Evolutionary conservation across 2,329 filamentous ascomycete genomes (phyloP), one percentile per base, ranked within the genome.

Genomic region (Tolypocladium ophioglossoides): DNA sequence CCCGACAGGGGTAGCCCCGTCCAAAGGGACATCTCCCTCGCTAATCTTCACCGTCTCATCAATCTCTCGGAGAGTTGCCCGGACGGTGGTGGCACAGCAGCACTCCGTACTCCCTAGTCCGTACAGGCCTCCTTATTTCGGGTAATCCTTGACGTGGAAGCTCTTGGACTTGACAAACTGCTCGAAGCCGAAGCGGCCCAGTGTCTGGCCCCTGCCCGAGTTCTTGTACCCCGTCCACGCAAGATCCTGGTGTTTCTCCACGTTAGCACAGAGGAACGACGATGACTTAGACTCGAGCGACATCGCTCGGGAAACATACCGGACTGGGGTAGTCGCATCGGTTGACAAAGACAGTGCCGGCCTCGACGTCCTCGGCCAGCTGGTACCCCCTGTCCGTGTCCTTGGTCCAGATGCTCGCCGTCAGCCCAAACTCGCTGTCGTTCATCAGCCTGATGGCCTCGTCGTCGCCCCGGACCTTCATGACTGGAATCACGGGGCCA

Each of bases 201-300:
- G 74, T 11, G 91, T 96, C 62, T 91, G 86, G 24, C 92, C 92
- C 70, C 89, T 91, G 59, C 92, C 92, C 57, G 91, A 96, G 69
- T 96, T 91, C 77, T 97, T 97, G 91, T 91, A 96, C 12, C 92
- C 92, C 2, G 91, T 94, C 90, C 90, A 95, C n/a, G 91, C 90
- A 61, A 95, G 81, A 70, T 95, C 90, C 88, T 92, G 39, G 22
- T 54, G 18, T 32, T 20, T 34, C 37, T 41, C 27, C 48, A 10
- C 38, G 55, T 55, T 38, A 56, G 39, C 52, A 49, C 40, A 55
- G 49, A 35, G 37, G 50, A 41, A 52, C 46, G 51, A 51, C 49
- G 40, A 6, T n/a, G 30, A 34, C 18, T 34, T 9, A n/a, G 2
- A 30, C 24, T 49, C 24, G 50, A 32, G 12, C 22, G 20, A n/a